Evolutionary conservation across 2,329 filamentous ascomycete species (phyloP), one percentile per base, ranked within the genome.

Genomic region (Cladosporium sp.): DNA sequence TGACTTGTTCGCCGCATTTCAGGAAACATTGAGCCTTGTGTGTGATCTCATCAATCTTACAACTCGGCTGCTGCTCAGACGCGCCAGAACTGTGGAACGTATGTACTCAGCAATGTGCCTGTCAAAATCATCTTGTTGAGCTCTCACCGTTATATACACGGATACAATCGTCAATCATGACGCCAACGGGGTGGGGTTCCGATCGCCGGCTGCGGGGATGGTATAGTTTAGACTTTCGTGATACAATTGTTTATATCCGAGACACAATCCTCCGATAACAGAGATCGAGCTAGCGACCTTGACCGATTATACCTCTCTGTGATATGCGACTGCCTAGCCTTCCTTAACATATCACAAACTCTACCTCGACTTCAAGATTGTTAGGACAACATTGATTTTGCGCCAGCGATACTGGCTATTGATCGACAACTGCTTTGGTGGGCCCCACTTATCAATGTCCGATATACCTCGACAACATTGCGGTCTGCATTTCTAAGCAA

Each of bases 111-210:
- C 4, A 28, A 28, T 28, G 4, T 28, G 9, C 9, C 25, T 28
- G 25, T 15, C 9, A 5, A 17, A 40, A 20, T 17, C 10, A 48
- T 8, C 10, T 4, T 22, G 45, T 48, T 48, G 45, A 35, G 45
- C 45, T 48, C 22, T 25, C 24, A 19, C 22, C 42, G 25, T 34
- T 22, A n/a, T 44, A 54, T 54, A 45, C 19, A 12, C 15, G 8
- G 9, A 47, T 55, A 32, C 52, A 45, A 45, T 36, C 52, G 52
- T 55, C 40, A 55, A 55, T 55, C 40, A 47, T 47, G 52, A 55
- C 52, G 40, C 52, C 6, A 10, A 9, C n/a, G n/a, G 40, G n/a
- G 52, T 25, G 39, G 51, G 51, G 37, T 52, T 52, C 51, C 36
- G 51, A 28, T 48, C 47, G 17, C 39, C 52, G 52, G 52, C 32